Evolutionary conservation across 2,329 filamentous ascomycete genomes (phyloP), one percentile per base, ranked within the genome.

Genomic region (Botrytis squamosa): DNA sequence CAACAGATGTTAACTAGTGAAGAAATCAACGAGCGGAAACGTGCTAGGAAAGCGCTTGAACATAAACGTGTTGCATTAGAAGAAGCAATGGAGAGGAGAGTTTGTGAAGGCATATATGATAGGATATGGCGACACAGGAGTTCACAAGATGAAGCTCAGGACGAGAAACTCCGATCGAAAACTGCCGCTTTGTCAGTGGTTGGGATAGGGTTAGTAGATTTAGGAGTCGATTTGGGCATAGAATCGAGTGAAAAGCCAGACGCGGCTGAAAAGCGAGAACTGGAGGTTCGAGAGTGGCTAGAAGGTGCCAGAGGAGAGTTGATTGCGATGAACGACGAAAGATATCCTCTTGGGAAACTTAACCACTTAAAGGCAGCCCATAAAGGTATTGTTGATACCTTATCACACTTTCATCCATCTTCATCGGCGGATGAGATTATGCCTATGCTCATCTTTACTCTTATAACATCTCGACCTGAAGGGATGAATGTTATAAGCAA

Each of bases 341-440:
- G 91, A 77, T 97, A 94, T 80, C 96, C 96, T 0, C 85, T 98
- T 2, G 96, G 94, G 29, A 99, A 99, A 83, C 87, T 98, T 60
- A 93, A 94, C 79, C 91, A 94, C 79, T 86, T 99, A 73, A 97
- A 95, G 77, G 90, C 91, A 57, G 93, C 94, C 4, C 96, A 98
- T 82, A 97, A 97, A 84, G 92, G 91, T 76, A 98, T 99, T 76
- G 96, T 99, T 67, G 95, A 98, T 81, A 95, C 94, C 1, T 82
- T 91, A 67, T 87, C 89, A 6, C 86, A 89, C 77, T 90, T 91
- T 74, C 89, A 90, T 75, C 89, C 88, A 29, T 90, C 95, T 0
- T 97, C 96, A 0, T 98, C 96, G 1, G 96, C 96, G 4, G 96
- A 99, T 81, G 96, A 98, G 83, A 97, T 99, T 72, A 90, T 99